These are phyloP conservation scores for Phytophthora capsici DNA, from an alignment of 352 stramenopile species.

Conservation along the genomic window DNA sequence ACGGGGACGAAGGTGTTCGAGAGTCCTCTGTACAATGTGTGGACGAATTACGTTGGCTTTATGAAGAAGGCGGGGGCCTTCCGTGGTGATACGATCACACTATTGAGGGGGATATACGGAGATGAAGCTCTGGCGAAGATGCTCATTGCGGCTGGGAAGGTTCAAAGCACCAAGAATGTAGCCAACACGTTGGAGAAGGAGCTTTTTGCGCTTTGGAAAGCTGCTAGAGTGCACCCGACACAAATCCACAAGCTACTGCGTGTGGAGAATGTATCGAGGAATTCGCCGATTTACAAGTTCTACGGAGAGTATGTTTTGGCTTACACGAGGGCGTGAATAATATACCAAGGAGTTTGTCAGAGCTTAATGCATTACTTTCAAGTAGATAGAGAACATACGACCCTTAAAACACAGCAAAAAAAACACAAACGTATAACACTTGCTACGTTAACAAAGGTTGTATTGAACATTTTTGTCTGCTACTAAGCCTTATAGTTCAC, in stretches of 20 bases:
- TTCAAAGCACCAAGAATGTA: background rate
- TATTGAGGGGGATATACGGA: background rate
- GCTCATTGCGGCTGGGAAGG: conserved; percentile 10
- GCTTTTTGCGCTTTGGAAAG: background rate
- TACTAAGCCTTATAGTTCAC: too few relatives aligned
- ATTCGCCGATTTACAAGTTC: background rate
- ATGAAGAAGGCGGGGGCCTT: background rate
- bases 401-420: too few relatives aligned
- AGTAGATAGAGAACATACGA: too few relatives aligned
- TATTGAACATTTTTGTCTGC: too few relatives aligned
- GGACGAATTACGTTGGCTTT: conserved; percentile 4
- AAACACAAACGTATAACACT: too few relatives aligned
- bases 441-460: too few relatives aligned
- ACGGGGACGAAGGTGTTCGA: background rate
- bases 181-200: conserved; percentile 6
- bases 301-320: conserved; percentile 1
- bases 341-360: too few relatives aligned
- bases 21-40: conserved; percentile 3
- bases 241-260: background rate
- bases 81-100: background rate
- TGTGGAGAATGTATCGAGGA: background rate
- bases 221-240: background rate
- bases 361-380: too few relatives aligned
- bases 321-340: background rate
- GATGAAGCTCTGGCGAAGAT: background rate